These are phyloP conservation scores for Euphorbia schlechtendalii DNA, from an alignment of 441 rosid genomes.

Conservation along the genomic window DNA sequence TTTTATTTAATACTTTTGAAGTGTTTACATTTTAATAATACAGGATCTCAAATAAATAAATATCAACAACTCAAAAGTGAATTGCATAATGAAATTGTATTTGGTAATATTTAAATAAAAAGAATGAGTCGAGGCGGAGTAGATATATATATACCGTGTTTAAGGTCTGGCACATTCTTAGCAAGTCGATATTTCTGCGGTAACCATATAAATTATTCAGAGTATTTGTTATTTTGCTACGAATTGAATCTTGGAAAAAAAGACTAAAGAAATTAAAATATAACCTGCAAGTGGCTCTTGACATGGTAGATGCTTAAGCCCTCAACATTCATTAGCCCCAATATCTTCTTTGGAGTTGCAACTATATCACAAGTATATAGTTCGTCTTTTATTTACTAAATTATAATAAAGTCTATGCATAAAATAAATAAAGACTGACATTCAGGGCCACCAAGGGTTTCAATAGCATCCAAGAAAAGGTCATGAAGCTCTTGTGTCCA, in stretches of 20 bases:
- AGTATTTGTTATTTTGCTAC: background rate
- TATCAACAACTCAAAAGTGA: no score
- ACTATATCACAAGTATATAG: slow-evolving; percentile 6
- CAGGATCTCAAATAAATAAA: no score
- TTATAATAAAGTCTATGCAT: background rate
- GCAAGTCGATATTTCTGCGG: slow-evolving; percentile 33
- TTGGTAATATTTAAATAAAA: background rate
- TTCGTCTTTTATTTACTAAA: background rate
- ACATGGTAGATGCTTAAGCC: slow-evolving; percentile 32
- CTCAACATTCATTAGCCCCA: slow-evolving; percentile 28
- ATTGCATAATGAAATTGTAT: background rate
- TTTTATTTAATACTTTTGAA: no score
- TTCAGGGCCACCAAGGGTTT: slow-evolving; percentile 37
- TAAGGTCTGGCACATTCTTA: slow-evolving; percentile 19
- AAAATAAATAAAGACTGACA: slow-evolving; percentile 17
- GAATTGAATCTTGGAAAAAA: background rate
- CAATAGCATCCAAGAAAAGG: slow-evolving; percentile 32
- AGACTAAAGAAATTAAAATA: no score
- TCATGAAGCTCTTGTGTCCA: slow-evolving; percentile 42
- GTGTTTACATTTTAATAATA: no score
- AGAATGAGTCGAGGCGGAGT: no score
- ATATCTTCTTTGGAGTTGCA: slow-evolving; percentile 35
- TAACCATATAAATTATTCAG: background rate
- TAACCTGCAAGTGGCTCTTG: slow-evolving; percentile 42
- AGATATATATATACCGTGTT: slow-evolving; percentile 22